Evolutionary conservation across 495 filamentous ascomycete species (phyloP).

Genomic region (Tuber borchii): DNA sequence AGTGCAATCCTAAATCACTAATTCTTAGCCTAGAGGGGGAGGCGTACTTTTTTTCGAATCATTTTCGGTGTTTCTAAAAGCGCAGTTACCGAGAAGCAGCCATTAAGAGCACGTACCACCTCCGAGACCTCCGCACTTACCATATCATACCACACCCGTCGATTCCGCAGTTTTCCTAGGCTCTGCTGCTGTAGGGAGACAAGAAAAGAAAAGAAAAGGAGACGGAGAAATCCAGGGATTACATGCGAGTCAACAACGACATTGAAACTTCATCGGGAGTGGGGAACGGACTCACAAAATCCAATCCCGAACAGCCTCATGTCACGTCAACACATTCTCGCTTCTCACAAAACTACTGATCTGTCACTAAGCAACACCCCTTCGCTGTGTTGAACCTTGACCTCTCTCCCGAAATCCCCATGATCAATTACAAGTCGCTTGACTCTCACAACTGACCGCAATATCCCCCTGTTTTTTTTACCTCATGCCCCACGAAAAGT

Average conservation of each 20-base stretch:
- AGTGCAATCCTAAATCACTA: not conserved
- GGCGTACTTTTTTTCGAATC: not conserved
- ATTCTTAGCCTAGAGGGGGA: not conserved
- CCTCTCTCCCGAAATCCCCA: not conserved
- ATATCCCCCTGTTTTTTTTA: not conserved
- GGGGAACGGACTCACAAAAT: not conserved
- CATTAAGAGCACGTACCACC: not conserved
- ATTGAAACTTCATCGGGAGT: not conserved
- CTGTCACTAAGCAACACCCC: not conserved
- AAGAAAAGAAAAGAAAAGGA: not conserved
- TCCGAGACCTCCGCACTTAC: not conserved
- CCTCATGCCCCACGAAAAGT: conserved; percentile 1
- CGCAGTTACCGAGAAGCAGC: not conserved
- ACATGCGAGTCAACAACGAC: not conserved
- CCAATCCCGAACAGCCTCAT: not conserved
- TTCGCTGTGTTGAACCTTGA: not conserved
- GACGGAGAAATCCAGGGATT: not conserved
- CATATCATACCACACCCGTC: not conserved
- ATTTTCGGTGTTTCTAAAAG: not conserved
- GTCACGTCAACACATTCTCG: not conserved
- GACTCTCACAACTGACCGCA: not conserved
- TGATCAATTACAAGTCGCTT: not conserved
- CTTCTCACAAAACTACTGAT: not conserved
- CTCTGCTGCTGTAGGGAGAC: not conserved
- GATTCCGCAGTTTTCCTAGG: not conserved